Conservation (phyloP, 805 yeast species). For the Ogataea thermomethanolica region DNA sequence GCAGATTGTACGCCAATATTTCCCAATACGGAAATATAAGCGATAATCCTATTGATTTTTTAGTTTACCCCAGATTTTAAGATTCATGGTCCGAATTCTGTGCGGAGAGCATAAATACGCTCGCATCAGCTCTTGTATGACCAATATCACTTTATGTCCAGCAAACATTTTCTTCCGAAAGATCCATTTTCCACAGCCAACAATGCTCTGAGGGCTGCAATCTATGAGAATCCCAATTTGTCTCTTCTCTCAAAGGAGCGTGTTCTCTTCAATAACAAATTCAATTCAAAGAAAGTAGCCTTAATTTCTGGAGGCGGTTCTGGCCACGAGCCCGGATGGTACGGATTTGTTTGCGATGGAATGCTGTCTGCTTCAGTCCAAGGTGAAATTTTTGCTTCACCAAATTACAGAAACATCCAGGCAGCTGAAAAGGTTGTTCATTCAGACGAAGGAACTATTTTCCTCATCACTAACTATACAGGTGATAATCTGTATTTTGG, state of each 20-base stretch:
- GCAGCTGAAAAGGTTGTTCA: constrained; percentile 37
- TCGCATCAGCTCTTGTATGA: not conserved
- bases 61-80: too few species aligned
- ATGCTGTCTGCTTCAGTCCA: constrained; percentile 40
- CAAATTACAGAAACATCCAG: constrained; percentile 36
- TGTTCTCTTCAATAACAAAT: constrained; percentile 35
- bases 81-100: not conserved
- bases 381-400: constrained; percentile 42
- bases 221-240: constrained; percentile 36
- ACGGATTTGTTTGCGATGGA: constrained; percentile 38
- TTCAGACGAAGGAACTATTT: constrained; percentile 35
- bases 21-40: constrained; percentile 21
- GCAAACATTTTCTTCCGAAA: constrained; percentile 42
- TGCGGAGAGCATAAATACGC: constrained; percentile 1
- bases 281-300: constrained; percentile 28
- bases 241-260: constrained; percentile 37
- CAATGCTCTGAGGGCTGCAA: constrained; percentile 37
- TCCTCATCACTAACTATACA: constrained; percentile 37
- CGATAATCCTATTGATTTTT: too few species aligned
- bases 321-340: constrained; percentile 43
- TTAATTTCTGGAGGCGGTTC: constrained; percentile 42
- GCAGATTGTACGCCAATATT: too few species aligned
- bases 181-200: constrained; percentile 35
- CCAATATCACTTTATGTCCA: constrained; percentile 25
- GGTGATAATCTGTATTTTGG: constrained; percentile 40